Evolutionary conservation across 495 filamentous ascomycete species (phyloP).

Genomic region (Penicillium macrosclerotiorum): DNA sequence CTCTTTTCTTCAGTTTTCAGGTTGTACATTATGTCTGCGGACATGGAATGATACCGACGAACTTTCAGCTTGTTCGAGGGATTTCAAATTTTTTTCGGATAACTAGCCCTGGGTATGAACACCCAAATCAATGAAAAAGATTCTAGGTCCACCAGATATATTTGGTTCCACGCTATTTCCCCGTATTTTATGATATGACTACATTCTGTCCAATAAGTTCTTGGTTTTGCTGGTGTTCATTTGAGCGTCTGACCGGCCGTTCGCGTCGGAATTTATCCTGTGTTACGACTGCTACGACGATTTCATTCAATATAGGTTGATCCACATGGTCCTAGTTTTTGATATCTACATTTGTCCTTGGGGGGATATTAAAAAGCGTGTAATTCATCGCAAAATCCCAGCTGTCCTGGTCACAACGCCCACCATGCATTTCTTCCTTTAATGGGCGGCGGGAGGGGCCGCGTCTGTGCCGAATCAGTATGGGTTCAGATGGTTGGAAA

Average conservation of each 20-base stretch:
- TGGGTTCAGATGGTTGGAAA: background rate
- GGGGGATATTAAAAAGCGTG: background rate
- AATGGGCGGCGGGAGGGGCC: conserved; percentile 18
- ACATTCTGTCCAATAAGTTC: background rate
- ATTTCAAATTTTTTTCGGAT: conserved; percentile 32
- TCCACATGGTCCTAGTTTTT: background rate
- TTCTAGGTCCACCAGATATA: conserved; percentile 25
- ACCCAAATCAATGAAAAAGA: conserved; percentile 29
- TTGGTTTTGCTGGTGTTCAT: conserved; percentile 1
- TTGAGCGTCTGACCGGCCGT: too few relatives aligned
- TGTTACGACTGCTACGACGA: too few relatives aligned
- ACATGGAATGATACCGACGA: conserved; percentile 56
- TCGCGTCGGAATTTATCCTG: too few relatives aligned
- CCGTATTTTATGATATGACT: background rate
- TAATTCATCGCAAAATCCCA: conserved; percentile 1
- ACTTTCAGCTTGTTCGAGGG: conserved; percentile 30
- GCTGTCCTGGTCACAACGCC: background rate
- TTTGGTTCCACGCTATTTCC: background rate
- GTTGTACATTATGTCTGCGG: conserved; percentile 93
- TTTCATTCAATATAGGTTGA: too few relatives aligned
- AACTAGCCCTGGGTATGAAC: conserved; percentile 18
- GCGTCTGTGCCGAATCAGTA: conserved; percentile 18
- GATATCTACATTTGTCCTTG: conserved; percentile 1
- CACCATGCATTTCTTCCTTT: background rate
- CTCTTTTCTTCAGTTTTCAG: conserved; percentile 68